These are phyloP conservation scores for Austroboletus niveus DNA, from an alignment of 1,284 basidiomycete species.

Conservation along the genomic window DNA sequence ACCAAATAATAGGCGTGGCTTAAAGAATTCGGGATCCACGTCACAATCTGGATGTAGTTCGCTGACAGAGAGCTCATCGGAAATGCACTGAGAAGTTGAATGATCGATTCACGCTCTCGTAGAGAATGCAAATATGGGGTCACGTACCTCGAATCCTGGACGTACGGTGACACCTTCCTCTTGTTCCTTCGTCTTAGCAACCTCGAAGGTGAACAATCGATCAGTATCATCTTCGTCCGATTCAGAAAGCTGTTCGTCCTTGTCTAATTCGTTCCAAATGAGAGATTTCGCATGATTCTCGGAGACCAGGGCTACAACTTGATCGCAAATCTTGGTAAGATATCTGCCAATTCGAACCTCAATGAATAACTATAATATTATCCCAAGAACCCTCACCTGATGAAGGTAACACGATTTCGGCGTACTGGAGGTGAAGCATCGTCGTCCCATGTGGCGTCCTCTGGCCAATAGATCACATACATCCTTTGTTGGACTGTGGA, in stretches of 20 bases:
- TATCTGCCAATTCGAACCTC: conserved; percentile 36
- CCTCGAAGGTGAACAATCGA: conserved; percentile 54
- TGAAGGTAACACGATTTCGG: conserved; percentile 58
- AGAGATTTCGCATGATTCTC: conserved; percentile 42
- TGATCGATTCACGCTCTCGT: neutral
- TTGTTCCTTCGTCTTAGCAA: conserved; percentile 56
- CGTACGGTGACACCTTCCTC: conserved; percentile 47
- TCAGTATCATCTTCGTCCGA: conserved; percentile 42
- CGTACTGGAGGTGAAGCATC: conserved; percentile 43
- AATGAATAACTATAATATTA: neutral
- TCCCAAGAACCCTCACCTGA: conserved; percentile 41
- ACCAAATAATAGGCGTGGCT: conserved; percentile 33
- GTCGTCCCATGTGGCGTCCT: conserved; percentile 59
- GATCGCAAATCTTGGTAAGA: conserved; percentile 55
- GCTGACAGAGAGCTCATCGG: conserved; percentile 10
- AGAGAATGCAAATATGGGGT: neutral
- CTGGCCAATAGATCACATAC: conserved; percentile 61
- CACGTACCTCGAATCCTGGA: conserved; percentile 42
- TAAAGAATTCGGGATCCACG: conserved; percentile 23
- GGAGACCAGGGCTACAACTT: conserved; percentile 49
- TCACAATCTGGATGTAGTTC: conserved; percentile 21
- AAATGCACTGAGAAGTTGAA: conserved; percentile 14
- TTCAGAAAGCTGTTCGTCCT: conserved; percentile 28
- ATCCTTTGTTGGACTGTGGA: conserved; percentile 23
- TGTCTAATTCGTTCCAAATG: conserved; percentile 39